Evolutionary conservation across 2,329 filamentous ascomycete genomes (phyloP).

Genomic region (Exophiala mesophila): DNA sequence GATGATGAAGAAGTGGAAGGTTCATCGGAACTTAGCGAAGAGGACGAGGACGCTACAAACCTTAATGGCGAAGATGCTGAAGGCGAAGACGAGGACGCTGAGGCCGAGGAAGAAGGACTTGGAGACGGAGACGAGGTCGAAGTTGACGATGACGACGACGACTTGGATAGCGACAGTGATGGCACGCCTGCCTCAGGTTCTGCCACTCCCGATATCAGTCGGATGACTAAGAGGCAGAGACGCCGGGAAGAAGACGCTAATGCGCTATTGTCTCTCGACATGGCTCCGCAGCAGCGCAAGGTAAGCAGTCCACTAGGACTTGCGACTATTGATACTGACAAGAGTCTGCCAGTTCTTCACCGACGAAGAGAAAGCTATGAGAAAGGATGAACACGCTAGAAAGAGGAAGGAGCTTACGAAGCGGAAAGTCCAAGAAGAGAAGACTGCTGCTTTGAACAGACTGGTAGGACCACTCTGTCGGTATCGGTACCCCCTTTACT

Average conservation of each 20-base stretch:
- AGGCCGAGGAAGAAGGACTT: constrained; percentile 32
- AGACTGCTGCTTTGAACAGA: constrained; percentile 44
- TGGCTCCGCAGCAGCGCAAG: constrained; percentile 35
- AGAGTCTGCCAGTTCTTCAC: constrained; percentile 65
- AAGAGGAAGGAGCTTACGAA: constrained; percentile 69
- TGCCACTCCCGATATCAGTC: constrained; percentile 59
- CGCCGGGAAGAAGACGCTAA: constrained; percentile 53
- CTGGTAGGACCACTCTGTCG: constrained; percentile 8
- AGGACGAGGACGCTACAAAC: constrained; percentile 35
- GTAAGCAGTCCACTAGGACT: constrained; percentile 7
- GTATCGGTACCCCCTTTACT: no score
- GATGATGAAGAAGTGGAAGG: constrained; percentile 51
- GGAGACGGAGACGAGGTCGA: constrained; percentile 37
- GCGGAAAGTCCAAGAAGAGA: constrained; percentile 74
- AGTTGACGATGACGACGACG: constrained; percentile 38
- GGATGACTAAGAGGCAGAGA: constrained; percentile 64
- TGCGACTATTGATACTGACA: constrained; percentile 43
- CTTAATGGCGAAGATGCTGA: constrained; percentile 37
- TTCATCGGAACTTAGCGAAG: constrained; percentile 43
- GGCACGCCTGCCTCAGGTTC: constrained; percentile 44
- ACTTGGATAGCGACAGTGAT: constrained; percentile 40
- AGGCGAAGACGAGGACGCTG: constrained; percentile 31
- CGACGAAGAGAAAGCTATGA: constrained; percentile 68
- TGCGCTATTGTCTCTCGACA: constrained; percentile 51
- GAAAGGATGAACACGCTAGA: constrained; percentile 68